Evolutionary conservation across 306 rosid species (phyloP).

Genomic region (Fagus crenata): DNA sequence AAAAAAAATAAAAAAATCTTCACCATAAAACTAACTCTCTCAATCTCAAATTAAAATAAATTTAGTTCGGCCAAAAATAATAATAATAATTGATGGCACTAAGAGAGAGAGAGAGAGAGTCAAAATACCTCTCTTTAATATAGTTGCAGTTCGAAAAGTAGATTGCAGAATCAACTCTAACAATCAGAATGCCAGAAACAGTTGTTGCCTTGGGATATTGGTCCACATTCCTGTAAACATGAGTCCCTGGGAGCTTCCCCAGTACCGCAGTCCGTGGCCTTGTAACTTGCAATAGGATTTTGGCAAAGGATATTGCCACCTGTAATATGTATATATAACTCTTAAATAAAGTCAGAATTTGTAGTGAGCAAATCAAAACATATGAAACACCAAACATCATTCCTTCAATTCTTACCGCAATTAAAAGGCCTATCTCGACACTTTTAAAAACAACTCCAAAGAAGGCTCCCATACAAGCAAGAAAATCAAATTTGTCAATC

Average conservation of each 20-base stretch:
- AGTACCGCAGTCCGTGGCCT: slow-evolving; percentile 73
- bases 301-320: slow-evolving; percentile 73
- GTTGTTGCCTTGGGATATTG: slow-evolving; percentile 69
- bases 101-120: background rate
- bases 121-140: slow-evolving; percentile 67
- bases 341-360: background rate
- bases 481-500: slow-evolving; percentile 75
- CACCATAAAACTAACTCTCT: no score
- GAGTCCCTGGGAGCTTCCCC: slow-evolving; percentile 66
- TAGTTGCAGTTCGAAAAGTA: slow-evolving; percentile 88
- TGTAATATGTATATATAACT: slow-evolving; percentile 8
- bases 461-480: slow-evolving; percentile 91
- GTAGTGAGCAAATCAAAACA: background rate
- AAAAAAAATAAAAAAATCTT: no score
- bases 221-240: slow-evolving; percentile 56
- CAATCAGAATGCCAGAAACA: slow-evolving; percentile 54
- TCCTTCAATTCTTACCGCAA: slow-evolving; percentile 47
- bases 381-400: background rate
- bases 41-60: no score
- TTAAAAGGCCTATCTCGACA: slow-evolving; percentile 78
- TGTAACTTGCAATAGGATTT: slow-evolving; percentile 76
- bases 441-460: slow-evolving; percentile 74
- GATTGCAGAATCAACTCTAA: slow-evolving; percentile 86
- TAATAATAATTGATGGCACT: no score
- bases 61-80: background rate